Evolutionary conservation across 495 filamentous ascomycete species (phyloP), one percentile per base, ranked within the genome.

Genomic region (Ascodesmis nigricans): DNA sequence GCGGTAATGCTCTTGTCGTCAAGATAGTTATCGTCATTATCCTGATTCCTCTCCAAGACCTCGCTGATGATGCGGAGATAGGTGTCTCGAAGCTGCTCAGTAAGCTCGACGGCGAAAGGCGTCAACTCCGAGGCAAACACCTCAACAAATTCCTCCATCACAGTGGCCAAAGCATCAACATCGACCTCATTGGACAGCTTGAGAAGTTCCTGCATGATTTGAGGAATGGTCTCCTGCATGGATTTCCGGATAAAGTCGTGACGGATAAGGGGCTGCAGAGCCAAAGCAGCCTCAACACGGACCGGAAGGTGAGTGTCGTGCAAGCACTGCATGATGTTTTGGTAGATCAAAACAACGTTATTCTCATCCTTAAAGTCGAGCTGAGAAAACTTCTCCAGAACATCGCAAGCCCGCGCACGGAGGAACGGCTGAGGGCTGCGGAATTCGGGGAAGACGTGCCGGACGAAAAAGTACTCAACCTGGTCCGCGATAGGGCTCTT

Each of bases 1-100:
- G 87, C 87, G 3, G 87, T 95, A 38, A 97, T 93, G 56, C 79
- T 91, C 66, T 97, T 97, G 53, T 97, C 87, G 50, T 95, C 87
- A 27, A 95, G 58, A 55, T 83, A 93, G 39, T 92, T 84, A 20
- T 90, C 80, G 22, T 78, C 70, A 23, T 73, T 73, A 28, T 67
- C 63, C 37, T 66, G 62, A 35, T 78, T 81, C 45, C 83, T 73
- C 42, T 91, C 82, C 33, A 97, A 52, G 22, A 97, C 66, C 54
- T 95, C 83, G 16, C 78, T 65, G 31, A 97, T 73, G 38, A 97
- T 92, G 29, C 90, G 69, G 43, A 97, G 65, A 47, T 97, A 97
- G 0, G 87, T 97, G 51, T 97, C 87, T 18, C 84, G 74, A 14
- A 97, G 64, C 55, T 97, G 87, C 60, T 97, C 82, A 47, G 80